Evolutionary conservation across 176 grass and related monocot species (phyloP).

Genomic region (Zea luxurians): DNA sequence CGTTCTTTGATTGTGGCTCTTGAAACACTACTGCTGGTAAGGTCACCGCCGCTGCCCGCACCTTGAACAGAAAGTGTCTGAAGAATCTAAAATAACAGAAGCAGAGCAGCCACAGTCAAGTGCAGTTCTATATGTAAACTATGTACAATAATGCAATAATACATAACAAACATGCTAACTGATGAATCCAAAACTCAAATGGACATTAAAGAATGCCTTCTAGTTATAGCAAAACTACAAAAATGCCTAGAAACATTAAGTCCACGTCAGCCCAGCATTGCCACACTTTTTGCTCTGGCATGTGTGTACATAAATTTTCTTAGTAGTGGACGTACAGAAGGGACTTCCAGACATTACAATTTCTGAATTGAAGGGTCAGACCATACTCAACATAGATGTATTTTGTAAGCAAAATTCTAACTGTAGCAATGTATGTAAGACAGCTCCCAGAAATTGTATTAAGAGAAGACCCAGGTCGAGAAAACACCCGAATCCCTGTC

Average conservation of each 20-base stretch:
- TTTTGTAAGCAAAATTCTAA: background rate
- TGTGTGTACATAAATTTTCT: background rate
- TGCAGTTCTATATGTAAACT: constrained; percentile 1
- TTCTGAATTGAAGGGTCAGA: background rate
- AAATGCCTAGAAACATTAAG: background rate
- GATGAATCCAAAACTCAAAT: constrained; percentile 23
- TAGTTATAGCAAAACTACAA: constrained; percentile 7
- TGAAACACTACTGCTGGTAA: constrained; percentile 77
- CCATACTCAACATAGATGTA: background rate
- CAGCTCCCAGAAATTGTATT: background rate
- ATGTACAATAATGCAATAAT: background rate
- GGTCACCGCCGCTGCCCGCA: constrained; percentile 52
- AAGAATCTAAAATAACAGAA: constrained; percentile 65
- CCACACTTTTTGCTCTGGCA: background rate
- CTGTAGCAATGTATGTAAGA: background rate
- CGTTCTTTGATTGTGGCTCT: constrained; percentile 82
- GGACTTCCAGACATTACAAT: background rate
- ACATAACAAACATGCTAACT: background rate
- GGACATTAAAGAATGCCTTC: constrained; percentile 12
- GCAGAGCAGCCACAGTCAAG: constrained; percentile 25
- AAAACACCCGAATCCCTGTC: too few relatives aligned
- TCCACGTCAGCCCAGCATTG: background rate
- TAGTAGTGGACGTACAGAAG: background rate
- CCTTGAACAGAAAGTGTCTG: constrained; percentile 93
- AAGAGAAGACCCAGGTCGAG: too few relatives aligned